Base-by-base conservation (phyloP, 352 stramenopile species). In the Phytopythium litorale region DNA sequence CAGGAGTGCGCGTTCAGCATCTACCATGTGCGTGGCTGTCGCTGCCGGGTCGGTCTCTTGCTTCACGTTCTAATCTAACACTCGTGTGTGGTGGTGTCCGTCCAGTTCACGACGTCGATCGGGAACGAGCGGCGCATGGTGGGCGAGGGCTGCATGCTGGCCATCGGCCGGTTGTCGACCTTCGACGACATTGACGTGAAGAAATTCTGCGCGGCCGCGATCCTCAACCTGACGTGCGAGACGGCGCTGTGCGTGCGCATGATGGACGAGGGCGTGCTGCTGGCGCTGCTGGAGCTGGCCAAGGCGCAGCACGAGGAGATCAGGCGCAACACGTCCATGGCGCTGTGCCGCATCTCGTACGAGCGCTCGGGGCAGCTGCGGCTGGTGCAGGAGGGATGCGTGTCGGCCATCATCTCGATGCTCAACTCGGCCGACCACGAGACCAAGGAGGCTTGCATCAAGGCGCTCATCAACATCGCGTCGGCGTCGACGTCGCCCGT, bases 171-270 rank as follows among this genome's bases (percentile, higher is more conserved):
- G 16, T 71, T 96, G 11, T 82, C 79, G 7, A 70, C 87, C 7
- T 91, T 91, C n/a, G 87, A 95, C 54, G 83, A 94, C 58, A 67
- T 85, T 35, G 80, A 92, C 43, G 84, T 92, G 4, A 92, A 93
- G 67, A 84, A 84, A 7, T 93, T 89, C 50, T 95, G 87, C 59
- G 79, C 87, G 0, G 87, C 86, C 1, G 80, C 87, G 7, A 89
- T 96, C 53, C 57, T 92, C 33, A 96, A 96, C 48, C 63, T 96
- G 18, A 72, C 87, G 49, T 89, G 71, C 53, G 82, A 91, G 23
- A 25, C 55, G 2, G 60, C 62, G 42, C 65, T 91, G 16, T 72
- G 71, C 16, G 54, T 49, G 7, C 67, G 68, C 12, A 89, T 95
- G 82, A 78, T 89, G 4, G 79, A 93, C 25, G 86, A 95, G 64